These are phyloP conservation scores for Linderniella brevidens DNA, from an alignment of 257 asterid species.

Conservation along the genomic window DNA sequence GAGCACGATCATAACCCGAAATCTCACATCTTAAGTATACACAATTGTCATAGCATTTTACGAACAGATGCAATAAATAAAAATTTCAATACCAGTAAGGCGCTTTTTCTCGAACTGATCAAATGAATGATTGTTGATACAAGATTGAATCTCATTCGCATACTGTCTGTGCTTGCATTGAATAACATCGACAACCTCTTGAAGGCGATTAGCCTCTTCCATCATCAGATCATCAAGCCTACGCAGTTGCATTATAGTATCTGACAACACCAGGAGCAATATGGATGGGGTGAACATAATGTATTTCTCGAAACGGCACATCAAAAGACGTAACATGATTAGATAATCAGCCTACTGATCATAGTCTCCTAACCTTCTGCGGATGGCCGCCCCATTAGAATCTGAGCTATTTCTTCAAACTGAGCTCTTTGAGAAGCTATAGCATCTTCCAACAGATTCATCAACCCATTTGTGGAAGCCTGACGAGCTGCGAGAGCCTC, in stretches of 20 bases:
- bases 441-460: conserved; percentile 59
- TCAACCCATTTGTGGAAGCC: conserved; percentile 49
- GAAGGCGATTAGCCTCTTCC: conserved; percentile 49
- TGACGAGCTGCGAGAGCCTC: conserved; percentile 56
- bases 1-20: conserved; percentile 1
- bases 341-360: conserved; percentile 8
- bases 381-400: conserved; percentile 41
- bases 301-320: conserved; percentile 2
- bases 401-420: conserved; percentile 33
- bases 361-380: conserved; percentile 50
- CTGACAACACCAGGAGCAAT: conserved; percentile 32
- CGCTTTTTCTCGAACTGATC: conserved; percentile 62
- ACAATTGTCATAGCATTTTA: neutral
- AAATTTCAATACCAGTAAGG: conserved; percentile 42
- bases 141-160: conserved; percentile 55
- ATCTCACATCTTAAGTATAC: neutral
- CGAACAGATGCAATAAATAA: neutral
- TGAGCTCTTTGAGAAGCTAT: conserved; percentile 51
- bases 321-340: conserved; percentile 4
- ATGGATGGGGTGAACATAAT: too few species aligned
- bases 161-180: conserved; percentile 50
- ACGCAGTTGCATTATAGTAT: conserved; percentile 33
- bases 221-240: conserved; percentile 56
- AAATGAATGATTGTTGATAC: conserved; percentile 37
- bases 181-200: conserved; percentile 44